Conservation (phyloP, 129 eudicot species). For the Heracleum sosnowskyi region DNA sequence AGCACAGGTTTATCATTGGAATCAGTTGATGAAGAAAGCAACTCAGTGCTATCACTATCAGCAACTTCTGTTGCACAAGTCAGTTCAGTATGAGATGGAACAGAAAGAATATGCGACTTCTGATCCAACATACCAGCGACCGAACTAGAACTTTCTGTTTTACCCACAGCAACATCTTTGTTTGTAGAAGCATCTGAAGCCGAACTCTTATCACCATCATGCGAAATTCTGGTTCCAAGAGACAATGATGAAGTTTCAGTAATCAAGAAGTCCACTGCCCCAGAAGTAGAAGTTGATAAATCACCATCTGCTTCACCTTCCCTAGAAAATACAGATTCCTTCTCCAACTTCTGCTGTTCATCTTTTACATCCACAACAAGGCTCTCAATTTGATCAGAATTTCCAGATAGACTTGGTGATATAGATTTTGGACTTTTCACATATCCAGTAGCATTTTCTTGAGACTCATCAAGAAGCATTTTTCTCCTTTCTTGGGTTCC, state of each 20-base stretch:
- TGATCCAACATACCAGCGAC: slow-evolving; percentile 20
- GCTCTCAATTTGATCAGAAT: slow-evolving; percentile 18
- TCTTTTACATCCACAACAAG: slow-evolving; percentile 11
- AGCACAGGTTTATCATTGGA: slow-evolving; percentile 24
- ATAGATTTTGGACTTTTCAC: slow-evolving; percentile 17
- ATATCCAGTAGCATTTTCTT: not conserved
- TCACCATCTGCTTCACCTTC: slow-evolving; percentile 18
- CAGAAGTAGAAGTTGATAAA: slow-evolving; percentile 13
- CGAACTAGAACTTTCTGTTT: slow-evolving; percentile 16
- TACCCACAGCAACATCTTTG: slow-evolving; percentile 21
- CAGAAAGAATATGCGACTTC: slow-evolving; percentile 26
- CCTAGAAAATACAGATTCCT: slow-evolving; percentile 9
- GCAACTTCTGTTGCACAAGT: slow-evolving; percentile 29
- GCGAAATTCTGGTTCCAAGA: slow-evolving; percentile 12
- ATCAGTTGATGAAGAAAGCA: slow-evolving; percentile 23
- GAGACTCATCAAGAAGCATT: slow-evolving; percentile 5
- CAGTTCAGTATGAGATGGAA: slow-evolving; percentile 24
- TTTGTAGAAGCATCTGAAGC: slow-evolving; percentile 19
- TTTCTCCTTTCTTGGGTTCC: slow-evolving; percentile 22
- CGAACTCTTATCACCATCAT: slow-evolving; percentile 16
- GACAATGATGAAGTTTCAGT: slow-evolving; percentile 21
- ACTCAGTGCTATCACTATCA: slow-evolving; percentile 20
- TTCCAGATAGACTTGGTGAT: slow-evolving; percentile 18
- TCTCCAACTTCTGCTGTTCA: slow-evolving; percentile 9
- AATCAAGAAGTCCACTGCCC: slow-evolving; percentile 8